Conservation (phyloP, 2,329 filamentous ascomycete species). For the Xylariales sp. region DNA sequence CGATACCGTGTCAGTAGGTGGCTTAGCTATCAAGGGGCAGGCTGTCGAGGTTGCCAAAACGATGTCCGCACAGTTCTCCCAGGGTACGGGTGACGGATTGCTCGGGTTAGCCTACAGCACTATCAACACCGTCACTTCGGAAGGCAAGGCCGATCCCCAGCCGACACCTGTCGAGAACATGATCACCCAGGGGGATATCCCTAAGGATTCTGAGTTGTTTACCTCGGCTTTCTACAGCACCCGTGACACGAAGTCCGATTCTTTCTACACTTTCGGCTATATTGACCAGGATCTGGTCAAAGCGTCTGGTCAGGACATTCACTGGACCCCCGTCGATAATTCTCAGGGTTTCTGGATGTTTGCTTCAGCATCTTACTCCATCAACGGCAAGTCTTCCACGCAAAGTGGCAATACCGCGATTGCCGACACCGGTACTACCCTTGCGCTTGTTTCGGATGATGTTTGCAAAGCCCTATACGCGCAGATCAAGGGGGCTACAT, state of each 20-base stretch:
- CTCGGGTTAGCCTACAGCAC: conserved; percentile 61
- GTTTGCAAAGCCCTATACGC: conserved; percentile 59
- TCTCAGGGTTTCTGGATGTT: conserved; percentile 66
- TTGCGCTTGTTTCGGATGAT: conserved; percentile 59
- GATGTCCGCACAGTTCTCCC: conserved; percentile 53
- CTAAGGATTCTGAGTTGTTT: conserved; percentile 52
- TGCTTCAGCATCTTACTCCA: conserved; percentile 47
- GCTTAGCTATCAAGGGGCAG: conserved; percentile 56
- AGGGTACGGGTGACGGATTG: conserved; percentile 57
- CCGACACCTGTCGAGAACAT: conserved; percentile 65
- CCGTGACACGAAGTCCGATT: conserved; percentile 44
- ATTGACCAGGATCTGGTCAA: conserved; percentile 61
- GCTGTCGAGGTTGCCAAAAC: conserved; percentile 59
- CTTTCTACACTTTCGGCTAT: conserved; percentile 70
- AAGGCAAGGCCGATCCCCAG: conserved; percentile 41
- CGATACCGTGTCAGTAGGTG: conserved; percentile 58
- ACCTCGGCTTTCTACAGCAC: conserved; percentile 58
- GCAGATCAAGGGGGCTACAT: conserved; percentile 56
- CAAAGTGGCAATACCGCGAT: conserved; percentile 60
- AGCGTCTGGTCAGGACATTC: conserved; percentile 47
- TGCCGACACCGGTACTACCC: conserved; percentile 66
- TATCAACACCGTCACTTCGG: conserved; percentile 55
- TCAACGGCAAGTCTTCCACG: conserved; percentile 51
- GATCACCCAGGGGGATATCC: conserved; percentile 46
- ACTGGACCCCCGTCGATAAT: conserved; percentile 59